Evolutionary conservation across 345 rosid genomes (phyloP).

Genomic region (Noccaea bulbosa): DNA sequence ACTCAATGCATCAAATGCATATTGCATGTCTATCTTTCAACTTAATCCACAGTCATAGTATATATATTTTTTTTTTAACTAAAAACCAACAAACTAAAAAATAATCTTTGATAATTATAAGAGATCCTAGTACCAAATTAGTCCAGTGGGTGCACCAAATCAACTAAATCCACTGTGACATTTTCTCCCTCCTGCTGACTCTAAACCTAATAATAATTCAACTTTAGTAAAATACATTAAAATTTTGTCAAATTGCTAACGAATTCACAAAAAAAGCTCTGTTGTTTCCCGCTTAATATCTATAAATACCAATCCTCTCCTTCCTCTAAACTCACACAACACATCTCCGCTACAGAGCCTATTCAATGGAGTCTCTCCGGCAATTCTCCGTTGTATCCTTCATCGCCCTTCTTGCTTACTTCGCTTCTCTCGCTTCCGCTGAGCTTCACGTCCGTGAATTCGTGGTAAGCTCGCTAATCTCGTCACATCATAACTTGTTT

Average conservation of each 20-base stretch:
- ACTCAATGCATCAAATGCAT: background rate
- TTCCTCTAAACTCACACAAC: slow-evolving; percentile 34
- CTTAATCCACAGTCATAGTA: slow-evolving; percentile 17
- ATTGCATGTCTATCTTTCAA: slow-evolving; percentile 10
- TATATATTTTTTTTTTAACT: background rate
- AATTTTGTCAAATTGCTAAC: slow-evolving; percentile 28
- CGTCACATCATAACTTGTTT: slow-evolving; percentile 13
- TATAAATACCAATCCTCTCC: slow-evolving; percentile 35
- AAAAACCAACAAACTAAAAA: slow-evolving; percentile 1
- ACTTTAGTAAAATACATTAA: slow-evolving; percentile 20
- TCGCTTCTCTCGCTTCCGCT: slow-evolving; percentile 39
- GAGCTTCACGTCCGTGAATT: slow-evolving; percentile 46
- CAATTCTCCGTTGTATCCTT: slow-evolving; percentile 25
- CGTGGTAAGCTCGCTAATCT: slow-evolving; percentile 38
- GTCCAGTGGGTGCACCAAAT: slow-evolving; percentile 48
- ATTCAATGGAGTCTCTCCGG: slow-evolving; percentile 33
- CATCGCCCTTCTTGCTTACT: slow-evolving; percentile 35
- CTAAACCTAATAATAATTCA: slow-evolving; percentile 33
- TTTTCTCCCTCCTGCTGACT: slow-evolving; percentile 35
- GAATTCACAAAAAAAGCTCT: slow-evolving; percentile 30
- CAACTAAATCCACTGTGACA: slow-evolving; percentile 38
- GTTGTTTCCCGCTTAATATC: slow-evolving; percentile 33
- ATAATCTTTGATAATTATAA: slow-evolving; percentile 6
- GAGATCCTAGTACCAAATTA: slow-evolving; percentile 38
- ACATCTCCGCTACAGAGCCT: slow-evolving; percentile 19